Conservation (phyloP, 352 stramenopile genomes). For the Pythium aquatile region DNA sequence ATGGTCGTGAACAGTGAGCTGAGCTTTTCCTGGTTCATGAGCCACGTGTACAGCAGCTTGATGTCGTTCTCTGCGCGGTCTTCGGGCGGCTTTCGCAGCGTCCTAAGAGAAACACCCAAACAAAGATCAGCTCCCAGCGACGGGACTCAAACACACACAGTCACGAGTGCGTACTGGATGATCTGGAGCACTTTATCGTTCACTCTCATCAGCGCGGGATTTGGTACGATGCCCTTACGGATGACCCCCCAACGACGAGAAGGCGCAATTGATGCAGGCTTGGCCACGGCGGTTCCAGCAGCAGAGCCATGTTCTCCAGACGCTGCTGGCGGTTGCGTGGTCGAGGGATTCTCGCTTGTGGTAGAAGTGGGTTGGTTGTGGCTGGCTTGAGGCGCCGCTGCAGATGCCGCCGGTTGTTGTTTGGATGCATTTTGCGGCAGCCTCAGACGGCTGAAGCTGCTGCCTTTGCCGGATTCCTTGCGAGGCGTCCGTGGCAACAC, state of each 20-base stretch:
- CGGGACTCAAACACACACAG: not conserved
- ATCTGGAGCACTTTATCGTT: conserved; percentile 64
- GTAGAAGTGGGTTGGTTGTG: not conserved
- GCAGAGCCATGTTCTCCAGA: not conserved
- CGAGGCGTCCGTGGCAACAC: conserved; percentile 11
- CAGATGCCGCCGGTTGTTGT: not conserved
- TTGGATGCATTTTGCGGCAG: not conserved
- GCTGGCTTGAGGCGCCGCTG: not conserved
- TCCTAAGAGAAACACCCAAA: conserved; percentile 28
- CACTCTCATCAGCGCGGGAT: conserved; percentile 55
- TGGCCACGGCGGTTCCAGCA: not conserved
- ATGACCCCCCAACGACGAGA: conserved; percentile 25
- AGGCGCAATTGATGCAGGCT: not conserved
- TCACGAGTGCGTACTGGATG: conserved; percentile 40
- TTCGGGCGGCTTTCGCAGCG: conserved; percentile 57
- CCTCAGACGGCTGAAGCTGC: not conserved
- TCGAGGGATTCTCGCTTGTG: not conserved
- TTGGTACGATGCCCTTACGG: conserved; percentile 34
- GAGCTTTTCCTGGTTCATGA: conserved; percentile 87
- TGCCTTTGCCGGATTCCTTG: conserved; percentile 5
- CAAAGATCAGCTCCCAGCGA: no score
- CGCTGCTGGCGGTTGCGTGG: no score
- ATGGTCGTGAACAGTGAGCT: conserved; percentile 86
- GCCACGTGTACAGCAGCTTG: conserved; percentile 78
- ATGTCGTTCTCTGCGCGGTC: conserved; percentile 72